These are phyloP conservation scores for Agastache rugosa DNA, from an alignment of 257 asterid species.

Conservation along the genomic window DNA sequence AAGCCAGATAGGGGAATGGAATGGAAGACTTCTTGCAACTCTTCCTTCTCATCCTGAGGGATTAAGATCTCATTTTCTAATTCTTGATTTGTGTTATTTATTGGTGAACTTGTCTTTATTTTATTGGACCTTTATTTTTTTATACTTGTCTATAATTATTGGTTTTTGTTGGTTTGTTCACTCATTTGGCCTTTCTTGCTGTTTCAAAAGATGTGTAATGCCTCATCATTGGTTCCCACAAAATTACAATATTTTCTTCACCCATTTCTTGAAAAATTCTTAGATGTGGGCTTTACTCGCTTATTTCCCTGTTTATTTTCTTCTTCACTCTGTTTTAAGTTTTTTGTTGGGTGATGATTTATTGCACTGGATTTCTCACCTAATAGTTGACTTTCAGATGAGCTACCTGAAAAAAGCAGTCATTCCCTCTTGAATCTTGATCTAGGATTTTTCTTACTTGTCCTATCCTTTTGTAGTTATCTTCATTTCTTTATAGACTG, in stretches of 20 bases:
- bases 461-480: background rate
- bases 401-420: conserved; percentile 26
- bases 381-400: conserved; percentile 41
- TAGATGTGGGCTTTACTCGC: conserved; percentile 33
- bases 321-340: background rate
- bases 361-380: conserved; percentile 29
- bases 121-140: conserved; percentile 6
- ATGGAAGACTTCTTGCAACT: conserved; percentile 21
- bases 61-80: conserved; percentile 42
- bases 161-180: conserved; percentile 24
- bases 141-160: conserved; percentile 29
- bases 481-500: conserved; percentile 1
- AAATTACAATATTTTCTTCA: background rate
- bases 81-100: conserved; percentile 31
- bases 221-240: conserved; percentile 40
- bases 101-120: conserved; percentile 34
- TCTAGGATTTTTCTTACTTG: conserved; percentile 23
- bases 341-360: conserved; percentile 10
- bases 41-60: conserved; percentile 59
- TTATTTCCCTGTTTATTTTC: conserved; percentile 5
- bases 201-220: conserved; percentile 30
- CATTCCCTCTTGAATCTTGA: conserved; percentile 46
- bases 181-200: conserved; percentile 38
- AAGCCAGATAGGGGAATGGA: conserved; percentile 20
- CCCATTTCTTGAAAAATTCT: conserved; percentile 32